Conservation (phyloP, 164 flowering plant genomes). For the Malania oleifera region DNA sequence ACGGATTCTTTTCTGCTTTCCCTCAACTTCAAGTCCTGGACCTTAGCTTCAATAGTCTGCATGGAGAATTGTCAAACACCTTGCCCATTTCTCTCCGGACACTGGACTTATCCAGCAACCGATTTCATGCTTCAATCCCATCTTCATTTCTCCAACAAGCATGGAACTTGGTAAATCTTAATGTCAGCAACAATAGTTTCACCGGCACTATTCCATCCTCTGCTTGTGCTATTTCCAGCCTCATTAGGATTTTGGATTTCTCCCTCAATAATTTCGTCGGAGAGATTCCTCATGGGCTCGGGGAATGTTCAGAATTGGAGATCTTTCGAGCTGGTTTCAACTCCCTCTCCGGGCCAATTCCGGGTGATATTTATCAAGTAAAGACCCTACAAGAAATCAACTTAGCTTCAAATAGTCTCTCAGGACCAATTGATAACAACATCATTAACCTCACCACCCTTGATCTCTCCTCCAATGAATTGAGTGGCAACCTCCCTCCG, state of each 20-base stretch:
- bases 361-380: constrained; percentile 33
- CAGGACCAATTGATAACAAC: constrained; percentile 30
- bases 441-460: constrained; percentile 30
- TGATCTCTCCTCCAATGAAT: constrained; percentile 37
- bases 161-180: constrained; percentile 26
- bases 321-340: constrained; percentile 49
- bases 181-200: constrained; percentile 53
- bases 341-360: constrained; percentile 36
- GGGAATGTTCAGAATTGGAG: constrained; percentile 36
- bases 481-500: constrained; percentile 36
- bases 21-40: constrained; percentile 34
- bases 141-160: constrained; percentile 23
- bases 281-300: constrained; percentile 32
- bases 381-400: constrained; percentile 32
- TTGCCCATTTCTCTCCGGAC: constrained; percentile 11
- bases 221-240: constrained; percentile 22
- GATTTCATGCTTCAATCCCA: constrained; percentile 30
- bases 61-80: constrained; percentile 30
- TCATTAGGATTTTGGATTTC: constrained; percentile 36
- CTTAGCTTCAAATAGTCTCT: constrained; percentile 34
- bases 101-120: constrained; percentile 52
- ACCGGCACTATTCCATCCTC: constrained; percentile 37
- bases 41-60: constrained; percentile 42
- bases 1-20: constrained; percentile 28
- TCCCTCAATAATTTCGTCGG: constrained; percentile 44